Evolutionary conservation across 306 rosid species (phyloP).

Genomic region (Sphenostylis stenocarpa): DNA sequence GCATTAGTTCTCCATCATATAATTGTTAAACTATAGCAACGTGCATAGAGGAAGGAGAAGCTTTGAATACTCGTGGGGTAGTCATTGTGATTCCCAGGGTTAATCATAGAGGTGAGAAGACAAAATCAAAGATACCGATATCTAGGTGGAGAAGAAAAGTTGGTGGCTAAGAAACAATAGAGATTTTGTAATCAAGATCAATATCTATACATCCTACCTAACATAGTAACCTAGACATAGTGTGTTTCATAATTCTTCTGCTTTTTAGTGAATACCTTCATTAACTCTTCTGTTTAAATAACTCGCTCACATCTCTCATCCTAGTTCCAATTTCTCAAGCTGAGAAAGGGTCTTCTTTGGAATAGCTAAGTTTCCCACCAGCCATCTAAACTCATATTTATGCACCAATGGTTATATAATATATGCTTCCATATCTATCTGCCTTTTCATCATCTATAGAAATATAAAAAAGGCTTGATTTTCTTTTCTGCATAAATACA

Average conservation of each 20-base stretch:
- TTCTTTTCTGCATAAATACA: conserved; percentile 10
- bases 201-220: conserved; percentile 21
- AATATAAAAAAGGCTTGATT: not conserved
- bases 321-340: conserved; percentile 1
- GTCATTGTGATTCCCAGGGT: conserved; percentile 25
- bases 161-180: conserved; percentile 12
- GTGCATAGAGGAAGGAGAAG: not conserved
- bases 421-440: not conserved
- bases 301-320: not conserved
- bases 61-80: conserved; percentile 21
- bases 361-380: not conserved
- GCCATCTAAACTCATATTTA: not conserved
- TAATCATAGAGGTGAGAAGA: conserved; percentile 11
- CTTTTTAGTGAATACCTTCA: not conserved
- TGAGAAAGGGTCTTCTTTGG: not conserved
- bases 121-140: not conserved
- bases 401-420: not conserved
- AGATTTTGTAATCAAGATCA: conserved; percentile 24
- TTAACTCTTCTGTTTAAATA: not conserved
- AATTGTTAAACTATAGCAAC: conserved; percentile 25
- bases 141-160: conserved; percentile 24
- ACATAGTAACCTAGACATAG: not conserved
- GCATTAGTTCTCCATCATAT: conserved; percentile 24
- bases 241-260: not conserved
- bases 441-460: not conserved